phyloP scores from a whole-genome alignment of 2,329 filamentous ascomycete species.

The Diplodia intermedia region DNA sequence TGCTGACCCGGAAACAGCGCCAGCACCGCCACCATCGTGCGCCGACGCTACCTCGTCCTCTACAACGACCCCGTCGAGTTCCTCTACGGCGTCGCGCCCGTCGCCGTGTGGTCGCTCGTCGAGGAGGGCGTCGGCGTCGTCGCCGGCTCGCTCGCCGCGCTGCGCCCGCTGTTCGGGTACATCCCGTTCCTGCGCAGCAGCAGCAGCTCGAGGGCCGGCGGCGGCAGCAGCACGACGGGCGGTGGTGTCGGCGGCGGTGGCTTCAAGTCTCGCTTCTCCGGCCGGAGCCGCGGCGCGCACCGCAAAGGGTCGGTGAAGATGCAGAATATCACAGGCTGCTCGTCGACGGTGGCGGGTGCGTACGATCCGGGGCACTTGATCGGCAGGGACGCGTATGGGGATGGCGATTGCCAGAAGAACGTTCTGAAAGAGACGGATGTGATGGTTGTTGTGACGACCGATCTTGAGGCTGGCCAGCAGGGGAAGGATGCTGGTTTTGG shows the following conservation, averaged over 20 bases:
- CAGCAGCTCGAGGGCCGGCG: constrained; percentile 36
- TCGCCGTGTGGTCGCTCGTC: constrained; percentile 56
- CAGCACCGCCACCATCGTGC: constrained; percentile 51
- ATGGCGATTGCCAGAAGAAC: constrained; percentile 49
- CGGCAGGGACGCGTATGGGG: constrained; percentile 25
- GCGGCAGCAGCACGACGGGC: constrained; percentile 34
- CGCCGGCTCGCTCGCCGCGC: constrained; percentile 56
- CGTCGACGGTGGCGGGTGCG: not conserved
- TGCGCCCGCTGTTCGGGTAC: constrained; percentile 53
- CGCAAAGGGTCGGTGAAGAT: not conserved
- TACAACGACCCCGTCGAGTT: constrained; percentile 50
- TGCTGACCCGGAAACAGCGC: constrained; percentile 36
- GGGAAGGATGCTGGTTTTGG: too few species aligned
- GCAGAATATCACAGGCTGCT: not conserved
- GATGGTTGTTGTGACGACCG: not conserved
- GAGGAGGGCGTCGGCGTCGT: constrained; percentile 60
- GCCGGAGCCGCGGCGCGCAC: not conserved
- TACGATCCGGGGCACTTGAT: not conserved
- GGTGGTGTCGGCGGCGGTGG: not conserved
- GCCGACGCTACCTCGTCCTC: constrained; percentile 53
- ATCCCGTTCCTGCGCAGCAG: constrained; percentile 38
- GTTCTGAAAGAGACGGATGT: constrained; percentile 48
- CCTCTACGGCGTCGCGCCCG: constrained; percentile 51
- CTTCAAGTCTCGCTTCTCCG: not conserved
- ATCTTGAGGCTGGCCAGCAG: not conserved